These are phyloP conservation scores for Eremothecium cymbalariae DNA, from an alignment of 1,139 yeast species.

Conservation along the genomic window DNA sequence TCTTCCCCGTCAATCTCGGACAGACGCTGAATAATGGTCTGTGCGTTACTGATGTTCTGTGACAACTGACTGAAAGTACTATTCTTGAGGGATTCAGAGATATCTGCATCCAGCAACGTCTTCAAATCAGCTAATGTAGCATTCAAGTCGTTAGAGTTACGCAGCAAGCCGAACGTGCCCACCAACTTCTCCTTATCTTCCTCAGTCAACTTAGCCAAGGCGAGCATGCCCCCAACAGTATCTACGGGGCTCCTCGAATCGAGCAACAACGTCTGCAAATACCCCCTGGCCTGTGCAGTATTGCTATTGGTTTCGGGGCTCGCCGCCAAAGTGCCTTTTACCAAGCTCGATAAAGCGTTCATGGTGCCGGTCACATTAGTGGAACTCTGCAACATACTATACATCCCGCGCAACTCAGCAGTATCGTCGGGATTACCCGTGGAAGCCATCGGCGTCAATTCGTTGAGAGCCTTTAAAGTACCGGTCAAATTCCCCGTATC, in stretches of 20 bases:
- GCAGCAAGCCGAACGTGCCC: slow-evolving; percentile 24
- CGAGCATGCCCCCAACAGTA: slow-evolving; percentile 21
- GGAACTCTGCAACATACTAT: slow-evolving; percentile 21
- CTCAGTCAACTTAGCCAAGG: slow-evolving; percentile 17
- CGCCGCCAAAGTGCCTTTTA: slow-evolving; percentile 19
- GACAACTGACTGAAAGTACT: slow-evolving; percentile 20
- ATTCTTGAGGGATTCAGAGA: slow-evolving; percentile 21
- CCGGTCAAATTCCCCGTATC: slow-evolving; percentile 19
- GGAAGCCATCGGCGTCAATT: slow-evolving; percentile 26
- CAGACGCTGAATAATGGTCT: too few species aligned
- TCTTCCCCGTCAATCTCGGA: too few species aligned
- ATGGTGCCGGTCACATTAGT: slow-evolving; percentile 22
- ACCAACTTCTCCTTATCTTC: slow-evolving; percentile 21
- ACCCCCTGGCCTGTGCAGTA: slow-evolving; percentile 13
- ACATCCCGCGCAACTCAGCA: slow-evolving; percentile 20
- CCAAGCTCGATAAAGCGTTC: slow-evolving; percentile 17
- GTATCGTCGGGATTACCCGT: slow-evolving; percentile 16
- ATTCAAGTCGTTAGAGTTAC: slow-evolving; percentile 24
- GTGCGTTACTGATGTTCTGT: slow-evolving; percentile 13
- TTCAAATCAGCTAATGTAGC: slow-evolving; percentile 26
- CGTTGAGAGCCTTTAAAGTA: slow-evolving; percentile 22
- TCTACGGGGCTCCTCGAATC: slow-evolving; percentile 26
- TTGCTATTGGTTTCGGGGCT: slow-evolving; percentile 4
- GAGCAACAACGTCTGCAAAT: slow-evolving; percentile 13
- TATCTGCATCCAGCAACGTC: slow-evolving; percentile 24